phyloP scores from a whole-genome alignment of 2,329 filamentous ascomycete species.

The Cladosporium sp. region DNA sequence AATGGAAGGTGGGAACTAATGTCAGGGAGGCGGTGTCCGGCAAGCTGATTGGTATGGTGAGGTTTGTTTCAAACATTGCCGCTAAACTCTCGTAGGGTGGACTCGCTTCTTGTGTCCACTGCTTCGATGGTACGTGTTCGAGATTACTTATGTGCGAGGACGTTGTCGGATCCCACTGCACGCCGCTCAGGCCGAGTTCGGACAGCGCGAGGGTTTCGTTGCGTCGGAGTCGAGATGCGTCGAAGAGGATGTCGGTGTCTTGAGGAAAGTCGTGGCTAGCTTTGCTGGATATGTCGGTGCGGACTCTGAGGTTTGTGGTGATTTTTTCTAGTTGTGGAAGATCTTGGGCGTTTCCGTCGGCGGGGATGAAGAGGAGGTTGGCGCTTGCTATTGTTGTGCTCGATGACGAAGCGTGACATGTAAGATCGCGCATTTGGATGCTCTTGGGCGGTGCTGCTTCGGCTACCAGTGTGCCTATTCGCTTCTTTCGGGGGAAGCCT shows the following conservation, averaged over 20 bases:
- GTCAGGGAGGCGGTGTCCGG: conserved; percentile 45
- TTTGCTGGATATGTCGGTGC: too few species aligned
- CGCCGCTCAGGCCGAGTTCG: background rate
- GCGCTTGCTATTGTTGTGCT: background rate
- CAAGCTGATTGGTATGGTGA: conserved; percentile 54
- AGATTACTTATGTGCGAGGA: background rate
- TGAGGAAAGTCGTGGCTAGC: background rate
- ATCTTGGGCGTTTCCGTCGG: too few species aligned
- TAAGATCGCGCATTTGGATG: background rate
- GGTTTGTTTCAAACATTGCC: too few species aligned
- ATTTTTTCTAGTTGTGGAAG: too few species aligned
- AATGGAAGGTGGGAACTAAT: conserved; percentile 62
- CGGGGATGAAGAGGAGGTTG: too few species aligned
- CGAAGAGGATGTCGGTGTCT: background rate
- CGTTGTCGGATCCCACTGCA: background rate
- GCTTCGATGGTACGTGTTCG: too few species aligned
- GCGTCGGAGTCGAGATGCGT: background rate
- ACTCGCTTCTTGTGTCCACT: too few species aligned
- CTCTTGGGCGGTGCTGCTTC: background rate
- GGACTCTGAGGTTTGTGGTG: too few species aligned
- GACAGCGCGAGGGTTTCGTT: background rate
- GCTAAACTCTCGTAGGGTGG: too few species aligned
- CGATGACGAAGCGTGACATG: background rate
- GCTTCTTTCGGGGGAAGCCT: background rate
- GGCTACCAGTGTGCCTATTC: background rate